phyloP scores from a whole-genome alignment of 441 rosid species.

The Manihot esculenta region DNA sequence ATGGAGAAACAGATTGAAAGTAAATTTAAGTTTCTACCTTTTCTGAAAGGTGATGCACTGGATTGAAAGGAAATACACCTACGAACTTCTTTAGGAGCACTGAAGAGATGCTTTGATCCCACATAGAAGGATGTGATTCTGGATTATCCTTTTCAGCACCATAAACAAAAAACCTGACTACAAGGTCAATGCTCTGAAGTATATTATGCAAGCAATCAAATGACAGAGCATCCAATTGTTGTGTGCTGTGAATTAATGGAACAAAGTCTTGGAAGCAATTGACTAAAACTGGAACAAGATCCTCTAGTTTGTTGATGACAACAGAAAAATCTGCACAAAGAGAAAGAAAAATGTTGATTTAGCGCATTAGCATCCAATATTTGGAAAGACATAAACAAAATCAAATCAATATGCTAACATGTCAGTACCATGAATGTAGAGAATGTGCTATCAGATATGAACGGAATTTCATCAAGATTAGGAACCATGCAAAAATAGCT shows the following conservation, averaged over 20 bases:
- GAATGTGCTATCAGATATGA: background rate
- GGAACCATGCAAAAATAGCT: background rate
- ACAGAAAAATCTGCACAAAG: conserved; percentile 47
- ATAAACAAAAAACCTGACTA: conserved; percentile 32
- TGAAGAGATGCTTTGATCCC: too few relatives aligned
- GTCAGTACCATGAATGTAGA: background rate
- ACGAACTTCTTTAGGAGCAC: too few relatives aligned
- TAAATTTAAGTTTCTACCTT: conserved; percentile 45
- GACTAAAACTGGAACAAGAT: conserved; percentile 67
- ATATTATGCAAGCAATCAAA: conserved; percentile 58
- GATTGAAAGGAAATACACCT: conserved; percentile 55
- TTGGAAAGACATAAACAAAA: too few relatives aligned
- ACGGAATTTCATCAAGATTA: background rate
- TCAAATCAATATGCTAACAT: background rate
- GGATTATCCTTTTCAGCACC: too few relatives aligned
- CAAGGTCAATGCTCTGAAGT: conserved; percentile 64
- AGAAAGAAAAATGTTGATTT: background rate
- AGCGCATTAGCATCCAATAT: too few relatives aligned
- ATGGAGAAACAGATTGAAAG: background rate
- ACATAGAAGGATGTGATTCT: too few relatives aligned
- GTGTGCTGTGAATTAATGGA: conserved; percentile 48
- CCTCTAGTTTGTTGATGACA: conserved; percentile 50
- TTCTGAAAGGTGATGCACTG: conserved; percentile 37
- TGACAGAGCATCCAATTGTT: conserved; percentile 49
- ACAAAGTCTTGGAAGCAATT: conserved; percentile 71